Percentiles rank a stretch among this genome's conserved stretches.
phyloP scores from a whole-genome alignment of 257 asterid genomes.

The Scutellaria minor region DNA sequence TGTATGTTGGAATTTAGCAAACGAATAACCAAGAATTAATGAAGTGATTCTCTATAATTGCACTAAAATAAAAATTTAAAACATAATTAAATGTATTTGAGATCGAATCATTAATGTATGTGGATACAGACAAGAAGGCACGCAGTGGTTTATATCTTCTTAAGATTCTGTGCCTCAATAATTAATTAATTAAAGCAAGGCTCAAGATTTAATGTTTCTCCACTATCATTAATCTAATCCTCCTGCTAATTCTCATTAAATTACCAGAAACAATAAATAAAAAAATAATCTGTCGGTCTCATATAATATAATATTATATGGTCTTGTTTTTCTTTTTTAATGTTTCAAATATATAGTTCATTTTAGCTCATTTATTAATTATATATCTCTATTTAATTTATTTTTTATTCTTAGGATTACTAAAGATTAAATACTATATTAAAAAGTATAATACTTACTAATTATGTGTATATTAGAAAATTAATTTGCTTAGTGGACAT shows the following conservation, averaged over 20 bases:
- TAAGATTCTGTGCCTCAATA: conserved; percentile 45
- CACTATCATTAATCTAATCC: conserved; percentile 34
- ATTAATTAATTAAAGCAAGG: conserved; percentile 29
- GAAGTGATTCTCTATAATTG: conserved; percentile 31
- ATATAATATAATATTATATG: too few species aligned
- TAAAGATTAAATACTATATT: too few species aligned
- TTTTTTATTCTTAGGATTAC: too few species aligned
- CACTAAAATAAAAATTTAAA: not conserved
- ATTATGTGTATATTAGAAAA: too few species aligned
- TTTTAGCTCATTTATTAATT: too few species aligned
- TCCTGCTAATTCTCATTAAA: conserved; percentile 30
- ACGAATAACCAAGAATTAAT: conserved; percentile 32
- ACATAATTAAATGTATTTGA: conserved; percentile 14
- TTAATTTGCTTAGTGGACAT: too few species aligned
- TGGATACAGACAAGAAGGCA: conserved; percentile 40
- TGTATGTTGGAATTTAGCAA: conserved; percentile 48
- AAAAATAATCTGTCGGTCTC: not conserved
- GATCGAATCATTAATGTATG: conserved; percentile 29
- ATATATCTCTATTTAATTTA: too few species aligned
- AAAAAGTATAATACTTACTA: too few species aligned
- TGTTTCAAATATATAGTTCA: too few species aligned
- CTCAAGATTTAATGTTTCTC: conserved; percentile 49
- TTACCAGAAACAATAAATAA: not conserved
- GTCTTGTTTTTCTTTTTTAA: too few species aligned
- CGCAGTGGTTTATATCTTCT: conserved; percentile 41